Evolutionary conservation across 257 asterid genomes (phyloP), one percentile per base, ranked within the genome.

Genomic region (Salvia splendens): DNA sequence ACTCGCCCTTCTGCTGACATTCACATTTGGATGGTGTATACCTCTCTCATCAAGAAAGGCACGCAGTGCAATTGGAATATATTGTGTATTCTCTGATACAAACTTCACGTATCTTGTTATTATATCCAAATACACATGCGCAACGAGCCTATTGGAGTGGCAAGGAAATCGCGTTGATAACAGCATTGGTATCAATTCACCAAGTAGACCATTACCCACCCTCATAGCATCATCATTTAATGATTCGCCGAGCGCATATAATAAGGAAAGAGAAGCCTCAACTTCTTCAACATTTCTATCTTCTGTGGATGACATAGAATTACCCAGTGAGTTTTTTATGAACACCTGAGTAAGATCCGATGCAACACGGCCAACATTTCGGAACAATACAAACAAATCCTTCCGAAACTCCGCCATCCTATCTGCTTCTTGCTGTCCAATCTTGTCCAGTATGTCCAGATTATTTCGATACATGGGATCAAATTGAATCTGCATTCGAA

Each of bases 11-110:
- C 85, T 83, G 73, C 93, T 80, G 45, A 91, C 96, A 70, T 80
- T 84, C 69, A 72, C 63, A 82, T 86, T 91, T 33, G 96, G 88
- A 74, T 94, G 99, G 77, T 86, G 94, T 78, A 91, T 78, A 68
- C 99, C 98, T 78, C 99, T 84, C 87, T 88, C 96, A 72, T 94
- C 98, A 40, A 94, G 96, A 81, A 91, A 94, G 70, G 95, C 95
- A 61, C 81, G 53, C 73, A 94, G 67, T 61, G 83, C 95, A 51
- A 78, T 68, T 60, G 91, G 98, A 75, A 94, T 77, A 73, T 82
- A 89, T 69, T 86, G 96, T 41, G 86, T 85, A 79, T 87, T 91
- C 81, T 89, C 96, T 38, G 76, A 82, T 67, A 94, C 85, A 70
- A 87, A 91, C 67, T 89, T 91, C 80, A 84, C 78, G 56, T 87